Conservation (phyloP, 148 eudicot species). For the Polygonum maritimum region DNA sequence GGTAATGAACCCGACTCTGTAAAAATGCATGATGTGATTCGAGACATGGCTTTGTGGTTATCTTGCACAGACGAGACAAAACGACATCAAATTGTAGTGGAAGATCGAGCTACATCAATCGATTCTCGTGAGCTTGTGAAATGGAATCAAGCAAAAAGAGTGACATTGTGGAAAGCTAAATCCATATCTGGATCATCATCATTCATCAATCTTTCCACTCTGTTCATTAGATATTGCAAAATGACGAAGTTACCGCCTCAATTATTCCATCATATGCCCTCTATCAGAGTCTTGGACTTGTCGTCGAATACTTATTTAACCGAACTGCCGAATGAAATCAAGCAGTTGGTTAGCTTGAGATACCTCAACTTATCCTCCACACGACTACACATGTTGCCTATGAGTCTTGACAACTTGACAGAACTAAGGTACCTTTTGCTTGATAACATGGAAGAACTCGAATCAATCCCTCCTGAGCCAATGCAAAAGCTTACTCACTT, state of each 20-base stretch:
- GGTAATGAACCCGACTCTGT: too few relatives aligned
- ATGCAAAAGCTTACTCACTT: not conserved
- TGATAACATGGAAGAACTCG: too few relatives aligned
- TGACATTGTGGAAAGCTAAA: not conserved
- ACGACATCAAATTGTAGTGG: not conserved
- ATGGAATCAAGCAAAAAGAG: not conserved
- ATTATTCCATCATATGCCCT: not conserved
- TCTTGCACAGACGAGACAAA: not conserved
- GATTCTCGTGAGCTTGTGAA: not conserved
- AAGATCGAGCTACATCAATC: not conserved
- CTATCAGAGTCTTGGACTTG: not conserved
- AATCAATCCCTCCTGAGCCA: not conserved
- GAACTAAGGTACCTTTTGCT: not conserved
- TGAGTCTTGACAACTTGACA: not conserved
- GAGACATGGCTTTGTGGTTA: too few relatives aligned
- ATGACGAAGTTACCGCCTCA: not conserved
- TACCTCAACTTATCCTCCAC: constrained; percentile 3
- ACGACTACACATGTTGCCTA: not conserved
- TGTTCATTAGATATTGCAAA: not conserved
- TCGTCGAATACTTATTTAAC: not conserved
- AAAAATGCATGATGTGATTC: too few relatives aligned
- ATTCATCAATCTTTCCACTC: not conserved
- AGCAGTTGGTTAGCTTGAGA: constrained; percentile 1
- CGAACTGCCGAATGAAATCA: not conserved
- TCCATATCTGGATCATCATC: not conserved